These are phyloP conservation scores for Arabidopsis hybrid DNA, from an alignment of 441 rosid genomes.

Conservation along the genomic window DNA sequence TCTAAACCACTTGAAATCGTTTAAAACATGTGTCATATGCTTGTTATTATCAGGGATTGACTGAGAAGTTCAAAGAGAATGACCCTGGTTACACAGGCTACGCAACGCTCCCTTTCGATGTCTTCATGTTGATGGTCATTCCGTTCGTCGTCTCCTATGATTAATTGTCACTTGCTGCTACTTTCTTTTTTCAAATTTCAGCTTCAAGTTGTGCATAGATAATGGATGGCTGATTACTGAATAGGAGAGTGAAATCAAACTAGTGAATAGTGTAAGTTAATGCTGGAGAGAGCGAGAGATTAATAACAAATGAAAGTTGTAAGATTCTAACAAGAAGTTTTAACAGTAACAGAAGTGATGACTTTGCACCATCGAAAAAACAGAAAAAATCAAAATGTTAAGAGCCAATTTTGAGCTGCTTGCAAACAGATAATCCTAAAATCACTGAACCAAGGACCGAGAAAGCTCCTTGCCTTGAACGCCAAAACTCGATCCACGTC, in stretches of 20 bases:
- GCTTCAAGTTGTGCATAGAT: slow-evolving; percentile 15
- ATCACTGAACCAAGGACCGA: slow-evolving; percentile 53
- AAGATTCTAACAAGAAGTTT: not conserved
- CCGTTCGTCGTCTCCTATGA: slow-evolving; percentile 66
- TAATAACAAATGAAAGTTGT: not conserved
- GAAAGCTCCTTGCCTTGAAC: slow-evolving; percentile 73
- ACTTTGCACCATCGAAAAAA: not conserved
- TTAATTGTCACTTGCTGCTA: slow-evolving; percentile 30
- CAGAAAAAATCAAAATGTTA: not conserved
- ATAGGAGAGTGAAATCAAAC: slow-evolving; percentile 15
- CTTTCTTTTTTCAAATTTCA: not conserved
- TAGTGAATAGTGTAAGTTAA: slow-evolving; percentile 1
- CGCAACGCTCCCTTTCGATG: slow-evolving; percentile 58
- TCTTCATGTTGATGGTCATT: slow-evolving; percentile 61
- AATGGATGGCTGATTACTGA: not conserved
- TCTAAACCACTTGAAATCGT: slow-evolving; percentile 4
- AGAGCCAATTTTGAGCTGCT: slow-evolving; percentile 39
- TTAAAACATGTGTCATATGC: not conserved
- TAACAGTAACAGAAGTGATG: slow-evolving; percentile 13
- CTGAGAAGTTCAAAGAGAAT: slow-evolving; percentile 74
- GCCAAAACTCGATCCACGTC: slow-evolving; percentile 78
- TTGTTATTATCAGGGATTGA: slow-evolving; percentile 64
- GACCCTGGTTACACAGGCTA: slow-evolving; percentile 57
- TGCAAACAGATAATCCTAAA: slow-evolving; percentile 52
- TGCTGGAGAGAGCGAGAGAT: not conserved